Base-by-base conservation (phyloP, 768 basidiomycete genomes). In the Lentinula aciculospora region DNA sequence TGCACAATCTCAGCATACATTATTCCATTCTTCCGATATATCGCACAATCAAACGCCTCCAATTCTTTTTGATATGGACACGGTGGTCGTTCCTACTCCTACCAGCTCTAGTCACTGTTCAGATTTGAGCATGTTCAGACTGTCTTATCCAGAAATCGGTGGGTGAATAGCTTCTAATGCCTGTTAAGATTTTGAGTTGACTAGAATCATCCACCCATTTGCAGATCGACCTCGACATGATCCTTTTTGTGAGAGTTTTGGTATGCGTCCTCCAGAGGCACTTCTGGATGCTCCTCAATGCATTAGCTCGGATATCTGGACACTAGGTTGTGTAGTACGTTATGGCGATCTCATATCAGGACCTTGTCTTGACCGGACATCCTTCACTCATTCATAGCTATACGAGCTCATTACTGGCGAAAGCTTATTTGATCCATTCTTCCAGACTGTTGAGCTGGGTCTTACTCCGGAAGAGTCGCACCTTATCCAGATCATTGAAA, bases 401-500 rank as follows among this genome's bases (percentile, higher is more conserved):
- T 68, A 65, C 57, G 62, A 61, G 23, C 58, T 68, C 28, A 54
- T 68, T 27, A 61, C 66, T 4, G 64, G 64, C 4, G 67, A 66
- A 56, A 45, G 57, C 23, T 60, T 68, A 7, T 65, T 67, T 46
- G 63, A 66, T 59, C 64, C 63, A 5, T 55, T 37, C 21, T 69
- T 69, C 53, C 68, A 68, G 47, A 67, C 67, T 1, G 54, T 57
- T 3, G 67, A 69, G 28, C 60, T 66, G 13, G 64, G 62, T 7
- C 59, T 69, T 10, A 60, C 65, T 6, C 42, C 60, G 3, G 65
- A 69, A 57, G 68, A 69, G 58, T 67, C 68, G 19, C 67, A 69
- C 34, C 50, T 69, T 12, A 69, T 69, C 29, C 67, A 69, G 51
- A 69, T 69, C 28, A 66, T 66, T 21, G 67, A 69, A 54, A 28